Evolutionary conservation across 768 basidiomycete genomes (phyloP).

Genomic region (Termitomyces sp.): DNA sequence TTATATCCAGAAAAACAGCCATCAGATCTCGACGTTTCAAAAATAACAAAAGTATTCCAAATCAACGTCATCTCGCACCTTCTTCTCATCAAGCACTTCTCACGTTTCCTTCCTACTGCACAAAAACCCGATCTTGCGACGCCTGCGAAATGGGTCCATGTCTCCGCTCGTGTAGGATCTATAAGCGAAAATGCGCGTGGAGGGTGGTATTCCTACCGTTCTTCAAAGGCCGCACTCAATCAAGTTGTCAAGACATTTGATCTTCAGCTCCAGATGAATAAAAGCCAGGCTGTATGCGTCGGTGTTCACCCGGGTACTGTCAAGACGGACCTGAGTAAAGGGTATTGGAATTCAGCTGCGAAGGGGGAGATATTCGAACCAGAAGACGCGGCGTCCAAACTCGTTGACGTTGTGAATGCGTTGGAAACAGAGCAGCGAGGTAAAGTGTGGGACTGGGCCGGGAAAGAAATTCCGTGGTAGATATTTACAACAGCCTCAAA

Average conservation of each 20-base stretch:
- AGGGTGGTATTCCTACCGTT: conserved; percentile 63
- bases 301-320: conserved; percentile 61
- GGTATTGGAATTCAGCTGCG: conserved; percentile 43
- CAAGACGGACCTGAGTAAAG: conserved; percentile 55
- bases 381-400: conserved; percentile 42
- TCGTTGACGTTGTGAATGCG: conserved; percentile 42
- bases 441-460: conserved; percentile 57
- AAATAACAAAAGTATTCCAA: conserved; percentile 45
- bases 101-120: conserved; percentile 47
- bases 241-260: conserved; percentile 63
- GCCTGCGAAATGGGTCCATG: conserved; percentile 56
- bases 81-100: conserved; percentile 61
- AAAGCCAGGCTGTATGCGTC: conserved; percentile 46
- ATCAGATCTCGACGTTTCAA: conserved; percentile 39
- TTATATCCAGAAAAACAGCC: conserved; percentile 55
- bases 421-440: conserved; percentile 42
- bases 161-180: conserved; percentile 58
- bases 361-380: conserved; percentile 45
- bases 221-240: conserved; percentile 62
- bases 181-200: conserved; percentile 55
- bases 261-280: conserved; percentile 45
- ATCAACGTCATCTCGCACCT: conserved; percentile 61
- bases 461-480: conserved; percentile 44
- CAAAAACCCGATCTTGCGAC: conserved; percentile 19
- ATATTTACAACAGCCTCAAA: not conserved